Evolutionary conservation across 306 rosid genomes (phyloP).

Genomic region (Cercis canadensis): DNA sequence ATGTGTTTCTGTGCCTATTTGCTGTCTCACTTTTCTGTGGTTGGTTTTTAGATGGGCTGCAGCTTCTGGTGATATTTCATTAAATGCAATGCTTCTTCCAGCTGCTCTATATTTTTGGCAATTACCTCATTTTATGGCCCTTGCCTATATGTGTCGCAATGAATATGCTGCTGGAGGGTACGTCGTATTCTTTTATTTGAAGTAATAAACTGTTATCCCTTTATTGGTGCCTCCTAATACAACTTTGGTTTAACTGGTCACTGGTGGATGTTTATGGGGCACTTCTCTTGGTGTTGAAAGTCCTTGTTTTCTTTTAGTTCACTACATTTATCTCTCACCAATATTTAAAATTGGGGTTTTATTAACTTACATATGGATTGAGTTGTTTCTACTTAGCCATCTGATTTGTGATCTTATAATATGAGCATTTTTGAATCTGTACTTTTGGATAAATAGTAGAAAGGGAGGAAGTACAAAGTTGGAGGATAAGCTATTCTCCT

Average conservation of each 20-base stretch:
- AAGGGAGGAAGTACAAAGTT: too few species aligned
- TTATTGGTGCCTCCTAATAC: slow-evolving; percentile 4
- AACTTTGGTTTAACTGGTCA: not conserved
- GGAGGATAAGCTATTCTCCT: too few species aligned
- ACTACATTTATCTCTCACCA: not conserved
- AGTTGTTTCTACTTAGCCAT: not conserved
- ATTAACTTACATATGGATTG: not conserved
- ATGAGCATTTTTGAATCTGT: too few species aligned
- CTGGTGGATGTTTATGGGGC: too few species aligned
- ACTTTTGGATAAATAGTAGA: too few species aligned
- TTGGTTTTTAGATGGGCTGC: slow-evolving; percentile 84
- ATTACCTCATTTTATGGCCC: slow-evolving; percentile 98
- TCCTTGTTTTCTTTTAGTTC: not conserved
- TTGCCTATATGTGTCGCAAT: slow-evolving; percentile 88
- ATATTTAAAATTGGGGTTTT: not conserved
- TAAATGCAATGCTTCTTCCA: slow-evolving; percentile 83
- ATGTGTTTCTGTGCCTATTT: too few species aligned
- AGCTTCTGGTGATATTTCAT: slow-evolving; percentile 80
- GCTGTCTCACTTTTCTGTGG: slow-evolving; percentile 24
- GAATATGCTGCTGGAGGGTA: slow-evolving; percentile 99
- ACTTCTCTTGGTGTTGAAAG: not conserved
- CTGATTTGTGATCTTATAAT: not conserved
- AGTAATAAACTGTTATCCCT: slow-evolving; percentile 1
- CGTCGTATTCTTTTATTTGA: slow-evolving; percentile 38
- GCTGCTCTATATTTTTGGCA: slow-evolving; percentile 99